Evolutionary conservation across 805 yeast genomes (phyloP).

Genomic region (Candida saitoana): DNA sequence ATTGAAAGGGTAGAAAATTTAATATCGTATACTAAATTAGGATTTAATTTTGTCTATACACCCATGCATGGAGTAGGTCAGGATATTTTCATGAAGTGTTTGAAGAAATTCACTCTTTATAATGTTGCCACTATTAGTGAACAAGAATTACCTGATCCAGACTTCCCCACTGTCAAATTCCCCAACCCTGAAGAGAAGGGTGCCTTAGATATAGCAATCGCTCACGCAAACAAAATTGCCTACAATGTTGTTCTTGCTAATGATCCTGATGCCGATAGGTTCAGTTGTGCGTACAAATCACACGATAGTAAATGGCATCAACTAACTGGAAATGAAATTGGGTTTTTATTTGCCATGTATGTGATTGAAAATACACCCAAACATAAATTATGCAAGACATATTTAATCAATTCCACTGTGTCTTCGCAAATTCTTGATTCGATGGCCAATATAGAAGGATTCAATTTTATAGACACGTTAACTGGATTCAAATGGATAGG

Average conservation of each 20-base stretch:
- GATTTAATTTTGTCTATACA: slow-evolving; percentile 68
- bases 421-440: slow-evolving; percentile 76
- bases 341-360: slow-evolving; percentile 74
- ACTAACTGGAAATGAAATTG: slow-evolving; percentile 88
- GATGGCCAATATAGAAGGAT: slow-evolving; percentile 61
- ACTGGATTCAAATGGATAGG: slow-evolving; percentile 99
- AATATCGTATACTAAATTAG: slow-evolving; percentile 20
- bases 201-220: slow-evolving; percentile 71
- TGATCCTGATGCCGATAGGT: slow-evolving; percentile 97
- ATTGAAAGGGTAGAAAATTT: slow-evolving; percentile 24
- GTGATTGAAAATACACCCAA: slow-evolving; percentile 35
- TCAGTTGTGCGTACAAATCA: slow-evolving; percentile 67
- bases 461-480: slow-evolving; percentile 71
- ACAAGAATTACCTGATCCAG: slow-evolving; percentile 78
- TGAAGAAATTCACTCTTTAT: slow-evolving; percentile 32
- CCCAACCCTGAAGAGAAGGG: slow-evolving; percentile 98
- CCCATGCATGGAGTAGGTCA: slow-evolving; percentile 96
- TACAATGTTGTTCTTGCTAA: slow-evolving; percentile 70
- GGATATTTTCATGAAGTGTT: slow-evolving; percentile 48
- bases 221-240: slow-evolving; percentile 50
- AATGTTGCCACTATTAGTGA: slow-evolving; percentile 40
- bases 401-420: slow-evolving; percentile 82
- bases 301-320: slow-evolving; percentile 58
- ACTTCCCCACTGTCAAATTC: slow-evolving; percentile 77
- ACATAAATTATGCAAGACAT: slow-evolving; percentile 32